Evolutionary conservation across 768 basidiomycete genomes (phyloP).

Genomic region (Lentinula boryana): DNA sequence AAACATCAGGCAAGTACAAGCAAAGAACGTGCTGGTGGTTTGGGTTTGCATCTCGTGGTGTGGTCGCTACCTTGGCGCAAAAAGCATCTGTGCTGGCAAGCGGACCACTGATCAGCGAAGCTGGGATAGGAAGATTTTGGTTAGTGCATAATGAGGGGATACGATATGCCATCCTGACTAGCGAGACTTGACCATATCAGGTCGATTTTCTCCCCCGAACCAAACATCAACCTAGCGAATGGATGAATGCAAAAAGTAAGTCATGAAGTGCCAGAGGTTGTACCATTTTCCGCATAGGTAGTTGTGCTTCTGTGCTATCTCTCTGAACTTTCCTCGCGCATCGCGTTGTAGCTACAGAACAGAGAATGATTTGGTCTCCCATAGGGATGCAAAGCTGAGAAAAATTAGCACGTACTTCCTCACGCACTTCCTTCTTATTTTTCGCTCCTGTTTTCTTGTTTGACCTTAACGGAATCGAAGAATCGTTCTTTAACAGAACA

Average conservation of each 20-base stretch:
- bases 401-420: constrained; percentile 40
- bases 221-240: constrained; percentile 57
- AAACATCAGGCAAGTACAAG: constrained; percentile 67
- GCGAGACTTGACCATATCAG: constrained; percentile 57
- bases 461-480: constrained; percentile 56
- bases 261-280: neutral
- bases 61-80: constrained; percentile 63
- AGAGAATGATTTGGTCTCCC: neutral
- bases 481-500: constrained; percentile 42
- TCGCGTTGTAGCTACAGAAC: constrained; percentile 50
- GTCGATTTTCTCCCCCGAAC: constrained; percentile 56
- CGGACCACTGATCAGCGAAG: constrained; percentile 60
- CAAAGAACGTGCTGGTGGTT: constrained; percentile 64
- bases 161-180: constrained; percentile 30
- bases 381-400: neutral
- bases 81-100: constrained; percentile 51
- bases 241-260: neutral
- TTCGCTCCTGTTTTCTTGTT: constrained; percentile 68
- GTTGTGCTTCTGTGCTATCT: constrained; percentile 49
- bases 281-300: constrained; percentile 68
- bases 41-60: constrained; percentile 37
- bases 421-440: constrained; percentile 72
- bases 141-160: neutral
- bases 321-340: constrained; percentile 50
- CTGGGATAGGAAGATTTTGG: constrained; percentile 22